Conservation (phyloP, 2,329 filamentous ascomycete genomes). For the Cladophialophora chaetospira region DNA sequence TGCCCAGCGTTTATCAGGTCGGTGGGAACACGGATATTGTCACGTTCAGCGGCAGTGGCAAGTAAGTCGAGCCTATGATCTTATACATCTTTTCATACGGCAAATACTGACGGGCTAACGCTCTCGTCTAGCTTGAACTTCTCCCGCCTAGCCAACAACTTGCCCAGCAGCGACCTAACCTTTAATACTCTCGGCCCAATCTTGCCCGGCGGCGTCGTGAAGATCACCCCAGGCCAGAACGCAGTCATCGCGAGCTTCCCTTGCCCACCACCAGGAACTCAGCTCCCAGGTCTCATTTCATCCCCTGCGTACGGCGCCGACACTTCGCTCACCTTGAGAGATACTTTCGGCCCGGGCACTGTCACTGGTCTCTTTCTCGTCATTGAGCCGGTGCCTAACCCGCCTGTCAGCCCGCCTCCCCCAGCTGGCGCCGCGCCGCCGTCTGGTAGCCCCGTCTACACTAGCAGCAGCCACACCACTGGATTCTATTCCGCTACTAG, state of each 20-base stretch:
- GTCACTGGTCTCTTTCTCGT: constrained; percentile 7
- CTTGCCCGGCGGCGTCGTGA: background rate
- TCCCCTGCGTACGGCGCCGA: too few relatives aligned
- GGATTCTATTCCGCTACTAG: background rate
- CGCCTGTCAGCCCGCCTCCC: background rate
- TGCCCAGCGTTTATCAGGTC: constrained; percentile 1
- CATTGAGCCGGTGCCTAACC: constrained; percentile 6
- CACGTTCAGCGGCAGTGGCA: constrained; percentile 4
- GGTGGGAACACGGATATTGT: background rate
- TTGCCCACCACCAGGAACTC: constrained; percentile 7
- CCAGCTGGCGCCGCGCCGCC: too few relatives aligned
- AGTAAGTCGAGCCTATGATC: too few relatives aligned
- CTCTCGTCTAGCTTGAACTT: constrained; percentile 9
- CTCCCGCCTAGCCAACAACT: background rate
- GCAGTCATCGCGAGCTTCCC: background rate
- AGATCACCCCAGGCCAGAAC: background rate
- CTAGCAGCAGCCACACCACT: background rate
- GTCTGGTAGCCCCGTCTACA: background rate
- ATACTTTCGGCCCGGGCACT: constrained; percentile 2
- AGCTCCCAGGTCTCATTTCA: constrained; percentile 4
- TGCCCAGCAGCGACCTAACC: constrained; percentile 8
- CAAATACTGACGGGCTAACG: too few relatives aligned
- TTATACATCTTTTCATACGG: too few relatives aligned
- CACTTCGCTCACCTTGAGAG: background rate
- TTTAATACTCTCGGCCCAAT: background rate